These are phyloP conservation scores for Fraxinus dipetala DNA, from an alignment of 305 asterid genomes.

Conservation along the genomic window DNA sequence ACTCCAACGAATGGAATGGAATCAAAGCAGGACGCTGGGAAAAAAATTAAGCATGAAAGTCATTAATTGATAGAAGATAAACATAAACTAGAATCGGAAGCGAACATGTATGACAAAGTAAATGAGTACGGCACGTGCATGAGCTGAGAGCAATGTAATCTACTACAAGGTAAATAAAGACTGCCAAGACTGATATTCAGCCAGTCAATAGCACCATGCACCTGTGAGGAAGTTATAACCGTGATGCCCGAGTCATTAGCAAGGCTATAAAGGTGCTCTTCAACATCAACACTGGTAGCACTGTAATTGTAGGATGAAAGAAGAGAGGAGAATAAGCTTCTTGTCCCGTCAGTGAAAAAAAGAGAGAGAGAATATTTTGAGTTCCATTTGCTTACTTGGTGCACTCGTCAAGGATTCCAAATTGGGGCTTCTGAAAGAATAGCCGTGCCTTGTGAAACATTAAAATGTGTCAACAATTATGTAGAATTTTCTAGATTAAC, in stretches of 20 bases:
- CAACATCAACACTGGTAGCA: conserved; percentile 98
- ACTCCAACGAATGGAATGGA: conserved; percentile 87
- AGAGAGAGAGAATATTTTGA: background rate
- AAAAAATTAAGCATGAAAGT: background rate
- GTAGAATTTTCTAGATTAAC: conserved; percentile 3
- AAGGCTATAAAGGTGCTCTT: conserved; percentile 88
- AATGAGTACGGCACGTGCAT: background rate
- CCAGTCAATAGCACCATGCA: conserved; percentile 25
- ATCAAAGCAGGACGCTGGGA: conserved; percentile 94
- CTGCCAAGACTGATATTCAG: background rate
- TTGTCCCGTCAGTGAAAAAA: background rate
- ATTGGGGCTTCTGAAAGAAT: conserved; percentile 93
- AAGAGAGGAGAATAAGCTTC: conserved; percentile 5
- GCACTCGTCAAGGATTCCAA: conserved; percentile 96
- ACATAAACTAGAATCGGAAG: background rate
- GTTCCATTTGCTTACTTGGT: conserved; percentile 66
- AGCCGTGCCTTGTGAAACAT: conserved; percentile 71
- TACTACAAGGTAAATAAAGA: conserved; percentile 13
- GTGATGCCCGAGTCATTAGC: conserved; percentile 84
- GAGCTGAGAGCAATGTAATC: conserved; percentile 6
- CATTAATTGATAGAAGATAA: conserved; percentile 2
- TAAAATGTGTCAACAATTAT: conserved; percentile 21
- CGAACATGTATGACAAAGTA: background rate
- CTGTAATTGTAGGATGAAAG: conserved; percentile 37
- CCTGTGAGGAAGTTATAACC: conserved; percentile 97